These are phyloP conservation scores for Acer yangbiense DNA, from an alignment of 345 rosid species.

Conservation along the genomic window DNA sequence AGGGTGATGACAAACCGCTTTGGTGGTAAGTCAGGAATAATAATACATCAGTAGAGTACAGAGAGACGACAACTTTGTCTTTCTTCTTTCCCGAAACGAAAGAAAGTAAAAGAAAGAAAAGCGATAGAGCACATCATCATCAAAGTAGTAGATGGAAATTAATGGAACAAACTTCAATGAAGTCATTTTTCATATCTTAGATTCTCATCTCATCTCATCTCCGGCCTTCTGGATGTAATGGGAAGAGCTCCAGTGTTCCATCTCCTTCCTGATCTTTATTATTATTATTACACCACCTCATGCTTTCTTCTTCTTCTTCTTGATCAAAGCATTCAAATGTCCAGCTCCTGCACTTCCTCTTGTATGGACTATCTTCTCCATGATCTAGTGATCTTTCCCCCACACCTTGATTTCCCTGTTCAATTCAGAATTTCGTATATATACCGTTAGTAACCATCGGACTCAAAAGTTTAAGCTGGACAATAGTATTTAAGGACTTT, in stretches of 20 bases:
- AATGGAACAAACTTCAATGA: constrained; percentile 12
- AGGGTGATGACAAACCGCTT: constrained; percentile 26
- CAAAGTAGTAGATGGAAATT: constrained; percentile 15
- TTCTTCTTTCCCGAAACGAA: constrained; percentile 39
- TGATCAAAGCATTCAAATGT: constrained; percentile 55
- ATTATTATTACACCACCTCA: constrained; percentile 32
- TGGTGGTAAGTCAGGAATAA: constrained; percentile 34
- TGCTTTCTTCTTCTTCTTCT: constrained; percentile 38
- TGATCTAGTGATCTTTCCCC: constrained; percentile 23
- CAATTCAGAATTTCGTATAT: neutral
- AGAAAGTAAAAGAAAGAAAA: constrained; percentile 24
- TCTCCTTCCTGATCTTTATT: constrained; percentile 33
- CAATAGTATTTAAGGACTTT: no score
- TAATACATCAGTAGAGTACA: constrained; percentile 25
- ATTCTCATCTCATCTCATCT: no score
- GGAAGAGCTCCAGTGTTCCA: constrained; percentile 94
- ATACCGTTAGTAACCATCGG: no score
- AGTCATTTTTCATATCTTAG: constrained; percentile 31
- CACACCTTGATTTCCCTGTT: constrained; percentile 34
- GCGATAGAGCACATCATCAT: neutral
- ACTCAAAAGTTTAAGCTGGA: no score
- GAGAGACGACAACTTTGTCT: constrained; percentile 32
- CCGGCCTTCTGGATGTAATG: constrained; percentile 86
- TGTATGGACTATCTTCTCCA: constrained; percentile 62
- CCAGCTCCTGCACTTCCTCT: constrained; percentile 95